Base-by-base conservation (phyloP, 192 early-diverging fungal species). In the Oehlia diaphana region DNA sequence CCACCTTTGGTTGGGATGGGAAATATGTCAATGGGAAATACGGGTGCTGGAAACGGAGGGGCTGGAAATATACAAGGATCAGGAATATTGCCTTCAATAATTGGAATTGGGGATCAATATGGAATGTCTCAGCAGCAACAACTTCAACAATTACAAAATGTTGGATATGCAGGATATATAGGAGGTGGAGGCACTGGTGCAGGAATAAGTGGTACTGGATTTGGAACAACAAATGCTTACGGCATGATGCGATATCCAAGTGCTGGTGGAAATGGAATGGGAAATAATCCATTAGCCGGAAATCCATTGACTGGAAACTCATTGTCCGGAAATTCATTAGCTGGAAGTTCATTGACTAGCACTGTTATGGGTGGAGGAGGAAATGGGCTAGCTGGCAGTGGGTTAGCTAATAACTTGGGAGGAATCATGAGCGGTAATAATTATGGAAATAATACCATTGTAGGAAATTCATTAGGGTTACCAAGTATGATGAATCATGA, bases 141-240 rank as follows among this genome's bases (percentile, higher is more conserved):
- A 50, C 23, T 72, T 28, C 70, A 72, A 72, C 71, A 72, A 6
- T 53, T 72, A 50, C 70, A 72, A 50, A 72, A 72, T 50, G 70
- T 53, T 9, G 71, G 71, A 72, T 72, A 47, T 49, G 4, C 71
- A 12, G 71, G 71, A 31, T 72, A 53, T 71, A 71, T 71, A 6
- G 23, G 42, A 19, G 42, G 37, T 13, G 44, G 44, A 13, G 37
- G 47, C 13, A 26, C 39, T 58, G 71, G 42, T 31, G 13, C 64
- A 31, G 47, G n/a, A 21, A 39, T 37, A n/a, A 42, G 39, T 42
- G 33, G 68, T 72, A 21, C 71, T 23, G 71, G 71, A 72, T 72
- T 72, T 28, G 47, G 47, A 9, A 7, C 71, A 12, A 14, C 71
- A 50, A 72, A 53, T 72, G 23, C 47, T 26, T 72, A 19, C 16